Base-by-base conservation (phyloP, 495 filamentous ascomycete genomes). In the Talaromyces stipitatus region DNA sequence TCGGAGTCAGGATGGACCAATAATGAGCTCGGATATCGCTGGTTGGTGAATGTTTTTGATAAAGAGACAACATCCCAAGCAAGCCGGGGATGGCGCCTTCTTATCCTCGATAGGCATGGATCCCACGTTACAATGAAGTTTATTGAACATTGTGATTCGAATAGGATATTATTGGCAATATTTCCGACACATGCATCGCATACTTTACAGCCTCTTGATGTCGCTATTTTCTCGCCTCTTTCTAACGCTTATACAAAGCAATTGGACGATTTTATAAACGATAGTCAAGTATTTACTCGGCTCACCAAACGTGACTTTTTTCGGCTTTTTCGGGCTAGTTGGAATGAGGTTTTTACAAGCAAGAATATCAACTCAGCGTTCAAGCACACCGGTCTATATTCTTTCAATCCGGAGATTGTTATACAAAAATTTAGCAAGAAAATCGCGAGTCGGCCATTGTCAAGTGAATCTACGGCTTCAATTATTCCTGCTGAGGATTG, bases 121-220 rank as follows among this genome's bases (percentile, higher is more conserved):
- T n/a, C n/a, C n/a, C n/a, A n/a, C n/a, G n/a, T n/a, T n/a, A n/a
- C n/a, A n/a, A n/a, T n/a, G n/a, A n/a, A n/a, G n/a, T n/a, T n/a
- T n/a, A n/a, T n/a, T n/a, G n/a, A n/a, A n/a, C n/a, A n/a, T n/a
- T n/a, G n/a, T n/a, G n/a, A n/a, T n/a, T n/a, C n/a, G n/a, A 47
- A 47, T 24, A 2, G 23, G 2, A 47, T 47, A 0, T 16, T 10
- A 33, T 16, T 22, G 4, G 24, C 12, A 50, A 51, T 29, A 7
- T 51, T 33, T 11, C 30, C 45, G 12, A 11, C 18, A 2, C 27
- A 58, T 29, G 1, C 26, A 26, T 27, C 55, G 16, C 24, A 58
- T 58, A 51, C 55, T 38, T 43, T 55, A 14, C 52, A 55, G 20
- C 52, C 52, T 38, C 52, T 55, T 2, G 52, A 55, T 38, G 52